These are phyloP conservation scores for Alternaria burnsii DNA, from an alignment of 2,329 filamentous ascomycete species.

Conservation along the genomic window DNA sequence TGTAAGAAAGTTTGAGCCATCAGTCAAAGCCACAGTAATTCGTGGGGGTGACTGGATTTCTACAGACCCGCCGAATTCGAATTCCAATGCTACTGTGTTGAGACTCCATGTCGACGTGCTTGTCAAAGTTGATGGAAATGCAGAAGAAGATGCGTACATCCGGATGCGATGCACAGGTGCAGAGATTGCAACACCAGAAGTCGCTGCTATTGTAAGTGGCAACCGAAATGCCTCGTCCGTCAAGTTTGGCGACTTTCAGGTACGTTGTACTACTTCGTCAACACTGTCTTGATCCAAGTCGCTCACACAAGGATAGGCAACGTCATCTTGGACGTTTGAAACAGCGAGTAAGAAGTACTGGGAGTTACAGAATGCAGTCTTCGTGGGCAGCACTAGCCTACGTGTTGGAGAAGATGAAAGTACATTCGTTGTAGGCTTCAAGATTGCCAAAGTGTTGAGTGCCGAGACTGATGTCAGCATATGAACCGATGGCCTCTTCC, in stretches of 20 bases:
- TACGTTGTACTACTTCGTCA: not conserved
- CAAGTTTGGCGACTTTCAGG: not conserved
- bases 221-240: not conserved
- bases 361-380: slow-evolving; percentile 11
- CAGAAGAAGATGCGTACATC: slow-evolving; percentile 2
- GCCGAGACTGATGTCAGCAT: slow-evolving; percentile 2
- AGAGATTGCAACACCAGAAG: slow-evolving; percentile 2
- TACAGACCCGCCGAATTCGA: slow-evolving; percentile 1
- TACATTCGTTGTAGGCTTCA: slow-evolving; percentile 9
- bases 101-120: slow-evolving; percentile 8
- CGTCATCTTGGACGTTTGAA: slow-evolving; percentile 3
- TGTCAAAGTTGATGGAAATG: not conserved
- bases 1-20: not conserved
- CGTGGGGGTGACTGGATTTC: slow-evolving; percentile 10
- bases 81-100: not conserved
- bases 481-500: not conserved
- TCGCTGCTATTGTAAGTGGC: not conserved
- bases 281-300: not conserved
- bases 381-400: slow-evolving; percentile 9
- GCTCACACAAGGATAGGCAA: not conserved
- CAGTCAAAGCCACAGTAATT: slow-evolving; percentile 2
- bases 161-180: slow-evolving; percentile 3
- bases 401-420: slow-evolving; percentile 2
- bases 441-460: slow-evolving; percentile 3
- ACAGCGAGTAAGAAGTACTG: slow-evolving; percentile 10